Percentiles rank a stretch among this genome's conserved stretches.
These are phyloP conservation scores for Xylariaceae sp. DNA, from an alignment of 2,329 filamentous ascomycete species.

Conservation along the genomic window DNA sequence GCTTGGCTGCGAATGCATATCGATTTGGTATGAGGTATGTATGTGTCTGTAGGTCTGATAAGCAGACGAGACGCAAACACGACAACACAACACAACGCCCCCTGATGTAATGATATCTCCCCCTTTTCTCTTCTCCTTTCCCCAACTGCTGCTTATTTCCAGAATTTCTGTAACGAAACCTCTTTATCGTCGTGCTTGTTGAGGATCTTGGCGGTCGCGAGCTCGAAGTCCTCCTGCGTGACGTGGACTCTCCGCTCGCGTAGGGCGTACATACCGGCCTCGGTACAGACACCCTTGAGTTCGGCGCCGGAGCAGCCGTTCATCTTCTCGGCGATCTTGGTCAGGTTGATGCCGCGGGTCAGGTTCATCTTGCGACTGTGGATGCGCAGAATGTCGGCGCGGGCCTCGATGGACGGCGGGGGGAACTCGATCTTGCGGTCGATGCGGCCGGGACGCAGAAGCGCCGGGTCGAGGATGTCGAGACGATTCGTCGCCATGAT, in stretches of 20 bases:
- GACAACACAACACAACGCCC: neutral
- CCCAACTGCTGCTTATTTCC: constrained; percentile 51
- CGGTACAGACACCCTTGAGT: constrained; percentile 97
- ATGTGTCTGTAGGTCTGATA: no score
- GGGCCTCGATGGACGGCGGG: constrained; percentile 89
- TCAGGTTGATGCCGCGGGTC: constrained; percentile 93
- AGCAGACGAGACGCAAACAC: no score
- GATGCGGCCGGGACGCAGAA: constrained; percentile 93
- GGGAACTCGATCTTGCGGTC: constrained; percentile 99
- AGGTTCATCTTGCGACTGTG: constrained; percentile 98
- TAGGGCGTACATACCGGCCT: constrained; percentile 96
- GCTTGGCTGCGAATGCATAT: no score
- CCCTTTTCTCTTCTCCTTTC: constrained; percentile 46
- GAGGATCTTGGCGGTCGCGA: constrained; percentile 96
- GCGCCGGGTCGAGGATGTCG: constrained; percentile 91
- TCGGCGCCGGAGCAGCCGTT: constrained; percentile 97
- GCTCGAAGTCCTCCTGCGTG: constrained; percentile 97
- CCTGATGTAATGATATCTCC: neutral
- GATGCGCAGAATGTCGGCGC: constrained; percentile 95
- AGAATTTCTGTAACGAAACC: constrained; percentile 81
- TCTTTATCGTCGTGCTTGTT: constrained; percentile 99
- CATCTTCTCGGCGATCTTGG: constrained; percentile 99
- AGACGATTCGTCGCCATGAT: constrained; percentile 99
- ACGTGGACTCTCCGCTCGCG: constrained; percentile 95
- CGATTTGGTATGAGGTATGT: no score